Base-by-base conservation (phyloP, 2,329 filamentous ascomycete species). In the Xylaria multiplex region DNA sequence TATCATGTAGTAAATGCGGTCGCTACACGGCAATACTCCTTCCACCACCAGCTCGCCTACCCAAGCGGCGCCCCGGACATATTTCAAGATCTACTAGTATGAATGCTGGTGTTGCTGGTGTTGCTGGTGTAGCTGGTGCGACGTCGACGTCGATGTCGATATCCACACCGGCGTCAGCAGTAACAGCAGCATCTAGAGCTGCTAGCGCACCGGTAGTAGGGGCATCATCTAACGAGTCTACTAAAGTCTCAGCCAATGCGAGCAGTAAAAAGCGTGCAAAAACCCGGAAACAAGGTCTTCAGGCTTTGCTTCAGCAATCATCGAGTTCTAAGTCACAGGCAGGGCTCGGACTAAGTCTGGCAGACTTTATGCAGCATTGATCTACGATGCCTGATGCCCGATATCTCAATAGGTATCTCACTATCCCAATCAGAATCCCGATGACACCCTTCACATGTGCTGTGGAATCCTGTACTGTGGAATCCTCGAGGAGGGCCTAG, bases 181-280 rank as follows among this genome's bases (percentile, higher is more conserved):
- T 6, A 32, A 4, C 32, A 42, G n/a, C 40, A 27, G 13, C 24
- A 19, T 14, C 42, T 43, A 46, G n/a, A 5, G 22, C 27, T 27
- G 35, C n/a, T 9, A 19, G 30, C 30, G 54, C 37, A 42, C 59
- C 67, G 5, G 56, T 62, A 27, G 54, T 56, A 13, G 27, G 53
- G n/a, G 49, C 66, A 50, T 48, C 66, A 37, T 45, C 60, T 11
- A 77, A 58, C 81, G 73, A 72, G 77, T 66, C 71, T 65, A 59
- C 67, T 3, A 77, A 76, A 46, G 52, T 71, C 16, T 80, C 82
- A 1, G 79, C 83, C 40, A 88, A 86, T 73, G 83, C 86, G 7
- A 87, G 79, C 77, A 90, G 86, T 79, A 90, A 88, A 78, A 90
- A 90, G 79, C 82, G 88, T 56, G 86, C 88, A 37, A 91, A 88